A percentile compares a stretch with the other conserved stretches of the same genome.
Evolutionary conservation across 257 asterid species (phyloP).

Genomic region (Lycium ferocissimum): DNA sequence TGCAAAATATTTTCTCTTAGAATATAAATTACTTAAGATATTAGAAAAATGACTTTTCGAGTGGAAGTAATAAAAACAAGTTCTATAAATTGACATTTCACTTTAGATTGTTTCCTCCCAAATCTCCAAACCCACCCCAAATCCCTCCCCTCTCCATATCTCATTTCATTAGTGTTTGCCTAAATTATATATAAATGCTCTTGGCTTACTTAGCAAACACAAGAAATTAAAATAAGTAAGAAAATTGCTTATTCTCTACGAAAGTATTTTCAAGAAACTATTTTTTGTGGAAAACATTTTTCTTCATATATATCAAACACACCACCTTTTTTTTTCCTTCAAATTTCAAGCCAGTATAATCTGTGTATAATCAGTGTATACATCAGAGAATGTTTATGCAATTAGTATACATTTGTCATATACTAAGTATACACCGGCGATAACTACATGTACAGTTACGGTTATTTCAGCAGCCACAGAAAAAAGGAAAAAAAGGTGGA

Average conservation of each 20-base stretch:
- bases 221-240: not conserved
- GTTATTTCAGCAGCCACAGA: not conserved
- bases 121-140: not conserved
- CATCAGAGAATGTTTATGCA: not conserved
- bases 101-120: not conserved
- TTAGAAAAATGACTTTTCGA: not conserved
- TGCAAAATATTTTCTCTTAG: not conserved
- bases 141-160: not conserved
- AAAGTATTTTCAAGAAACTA: too few relatives aligned
- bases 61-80: not conserved
- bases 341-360: not conserved
- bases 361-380: not conserved
- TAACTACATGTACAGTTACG: not conserved
- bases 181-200: not conserved
- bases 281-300: not conserved
- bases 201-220: not conserved
- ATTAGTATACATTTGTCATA: not conserved
- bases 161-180: not conserved
- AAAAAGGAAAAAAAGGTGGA: not conserved
- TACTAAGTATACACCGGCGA: not conserved
- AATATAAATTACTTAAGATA: not conserved
- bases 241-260: not conserved
- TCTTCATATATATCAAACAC: not conserved
- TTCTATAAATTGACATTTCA: not conserved
- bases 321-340: not conserved